Evolutionary conservation across 2,329 filamentous ascomycete species (phyloP).

Genomic region (Tolypocladium cylindrosporum): DNA sequence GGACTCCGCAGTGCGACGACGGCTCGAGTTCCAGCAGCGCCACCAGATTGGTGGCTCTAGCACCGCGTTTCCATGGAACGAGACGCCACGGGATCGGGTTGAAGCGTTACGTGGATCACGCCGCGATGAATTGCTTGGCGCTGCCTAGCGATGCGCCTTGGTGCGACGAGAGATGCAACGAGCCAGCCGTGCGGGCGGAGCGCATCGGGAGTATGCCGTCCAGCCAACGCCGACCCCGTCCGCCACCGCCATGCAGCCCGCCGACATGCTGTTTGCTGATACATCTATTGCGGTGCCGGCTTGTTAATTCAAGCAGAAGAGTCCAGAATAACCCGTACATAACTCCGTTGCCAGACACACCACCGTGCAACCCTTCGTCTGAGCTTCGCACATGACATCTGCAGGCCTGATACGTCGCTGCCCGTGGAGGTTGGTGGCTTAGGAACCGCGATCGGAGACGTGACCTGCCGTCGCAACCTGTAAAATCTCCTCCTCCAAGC

Average conservation of each 20-base stretch:
- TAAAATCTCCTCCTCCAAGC: slow-evolving; percentile 73
- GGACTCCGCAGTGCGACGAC: not conserved
- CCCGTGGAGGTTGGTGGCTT: not conserved
- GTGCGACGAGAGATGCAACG: not conserved
- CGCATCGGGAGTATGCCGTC: not conserved
- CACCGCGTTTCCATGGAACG: not conserved
- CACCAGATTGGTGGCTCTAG: not conserved
- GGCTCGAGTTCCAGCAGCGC: not conserved
- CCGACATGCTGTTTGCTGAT: too few relatives aligned
- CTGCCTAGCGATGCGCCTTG: not conserved
- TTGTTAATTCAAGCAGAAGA: too few relatives aligned
- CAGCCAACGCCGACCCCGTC: too few relatives aligned
- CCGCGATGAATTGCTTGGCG: not conserved
- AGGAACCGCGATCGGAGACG: slow-evolving; percentile 5
- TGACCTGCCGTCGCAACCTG: slow-evolving; percentile 79
- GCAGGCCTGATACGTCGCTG: not conserved
- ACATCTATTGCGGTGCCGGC: too few relatives aligned
- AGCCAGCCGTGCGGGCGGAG: not conserved
- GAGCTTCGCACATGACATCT: too few relatives aligned
- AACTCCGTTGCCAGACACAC: too few relatives aligned
- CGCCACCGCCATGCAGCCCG: too few relatives aligned
- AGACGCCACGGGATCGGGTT: not conserved
- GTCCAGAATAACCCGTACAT: too few relatives aligned
- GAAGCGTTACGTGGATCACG: not conserved
- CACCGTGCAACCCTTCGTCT: too few relatives aligned